These are phyloP conservation scores for Septoria petroselini DNA, from an alignment of 2,329 filamentous ascomycete species.

Conservation along the genomic window DNA sequence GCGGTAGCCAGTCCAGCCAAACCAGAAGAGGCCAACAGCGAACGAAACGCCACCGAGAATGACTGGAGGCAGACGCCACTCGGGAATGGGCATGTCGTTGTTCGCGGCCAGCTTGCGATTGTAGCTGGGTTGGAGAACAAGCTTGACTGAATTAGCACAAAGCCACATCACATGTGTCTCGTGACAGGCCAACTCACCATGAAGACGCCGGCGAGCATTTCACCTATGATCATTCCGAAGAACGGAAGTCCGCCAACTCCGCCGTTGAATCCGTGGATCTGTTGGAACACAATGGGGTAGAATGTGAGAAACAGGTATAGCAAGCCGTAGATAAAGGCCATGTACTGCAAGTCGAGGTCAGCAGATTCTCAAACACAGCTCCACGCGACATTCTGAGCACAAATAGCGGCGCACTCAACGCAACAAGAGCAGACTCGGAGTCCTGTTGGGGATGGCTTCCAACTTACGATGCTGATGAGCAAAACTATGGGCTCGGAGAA, in stretches of 20 bases:
- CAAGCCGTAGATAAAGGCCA: slow-evolving; percentile 46
- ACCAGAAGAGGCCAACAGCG: slow-evolving; percentile 41
- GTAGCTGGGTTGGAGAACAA: slow-evolving; percentile 36
- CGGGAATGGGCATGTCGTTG: slow-evolving; percentile 44
- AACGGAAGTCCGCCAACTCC: slow-evolving; percentile 76
- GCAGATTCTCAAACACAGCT: too few relatives aligned
- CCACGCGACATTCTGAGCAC: too few relatives aligned
- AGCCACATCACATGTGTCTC: too few relatives aligned
- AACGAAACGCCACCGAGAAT: slow-evolving; percentile 51
- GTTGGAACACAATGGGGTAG: slow-evolving; percentile 75
- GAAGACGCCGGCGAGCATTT: slow-evolving; percentile 32
- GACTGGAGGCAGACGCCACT: slow-evolving; percentile 45
- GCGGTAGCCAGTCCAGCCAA: slow-evolving; percentile 46
- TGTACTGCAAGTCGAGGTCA: too few relatives aligned
- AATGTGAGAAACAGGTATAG: slow-evolving; percentile 84
- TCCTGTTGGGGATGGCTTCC: not conserved
- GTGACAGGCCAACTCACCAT: too few relatives aligned
- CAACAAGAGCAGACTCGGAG: too few relatives aligned
- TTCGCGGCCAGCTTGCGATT: slow-evolving; percentile 35
- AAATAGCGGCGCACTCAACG: too few relatives aligned
- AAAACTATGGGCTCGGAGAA: slow-evolving; percentile 52
- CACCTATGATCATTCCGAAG: slow-evolving; percentile 64
- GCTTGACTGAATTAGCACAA: slow-evolving; percentile 21
- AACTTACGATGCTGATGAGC: slow-evolving; percentile 40
- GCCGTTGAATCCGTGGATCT: slow-evolving; percentile 64